These are phyloP conservation scores for Adansonia rubrostipa DNA, from an alignment of 441 rosid species.

Conservation along the genomic window DNA sequence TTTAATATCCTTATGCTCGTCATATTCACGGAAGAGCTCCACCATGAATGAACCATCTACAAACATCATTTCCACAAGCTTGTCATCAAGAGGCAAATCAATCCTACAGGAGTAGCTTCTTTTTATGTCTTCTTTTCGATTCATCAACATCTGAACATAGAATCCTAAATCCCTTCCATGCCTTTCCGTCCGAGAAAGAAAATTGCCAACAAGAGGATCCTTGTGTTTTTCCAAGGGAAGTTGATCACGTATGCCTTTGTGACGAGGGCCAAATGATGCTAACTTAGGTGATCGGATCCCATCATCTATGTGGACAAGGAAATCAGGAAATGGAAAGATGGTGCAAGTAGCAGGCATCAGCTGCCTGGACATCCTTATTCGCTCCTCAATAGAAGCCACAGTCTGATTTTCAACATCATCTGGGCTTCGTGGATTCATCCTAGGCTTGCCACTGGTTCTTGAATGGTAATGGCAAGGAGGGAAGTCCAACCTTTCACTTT, in stretches of 20 bases:
- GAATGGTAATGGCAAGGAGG: neutral
- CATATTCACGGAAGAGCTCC: neutral
- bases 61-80: neutral
- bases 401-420: neutral
- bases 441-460: neutral
- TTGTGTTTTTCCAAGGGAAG: neutral
- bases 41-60: slow-evolving; percentile 11
- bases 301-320: neutral
- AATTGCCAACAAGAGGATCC: neutral
- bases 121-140: neutral
- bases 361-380: neutral
- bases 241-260: neutral
- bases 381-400: neutral
- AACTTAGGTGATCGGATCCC: neutral
- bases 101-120: neutral
- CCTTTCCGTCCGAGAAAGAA: neutral
- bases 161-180: neutral
- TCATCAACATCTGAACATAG: neutral
- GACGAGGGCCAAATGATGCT: slow-evolving; percentile 17
- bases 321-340: neutral
- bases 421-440: neutral
- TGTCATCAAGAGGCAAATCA: neutral
- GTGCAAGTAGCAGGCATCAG: neutral
- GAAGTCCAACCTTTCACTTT: neutral
- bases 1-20: neutral